These are phyloP conservation scores for Phtheirospermum japonicum DNA, from an alignment of 257 asterid genomes.

Conservation along the genomic window DNA sequence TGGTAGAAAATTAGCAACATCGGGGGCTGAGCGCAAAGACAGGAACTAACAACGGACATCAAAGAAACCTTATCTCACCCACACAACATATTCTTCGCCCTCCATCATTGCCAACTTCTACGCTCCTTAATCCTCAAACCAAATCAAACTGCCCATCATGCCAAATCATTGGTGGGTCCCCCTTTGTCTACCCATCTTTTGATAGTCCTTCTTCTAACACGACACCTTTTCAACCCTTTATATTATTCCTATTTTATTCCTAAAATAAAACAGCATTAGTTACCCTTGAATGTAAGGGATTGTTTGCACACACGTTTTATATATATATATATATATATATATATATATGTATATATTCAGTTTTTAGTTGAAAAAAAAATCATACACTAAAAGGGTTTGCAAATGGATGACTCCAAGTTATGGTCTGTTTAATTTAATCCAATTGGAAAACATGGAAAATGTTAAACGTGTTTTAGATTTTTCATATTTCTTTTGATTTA, in stretches of 20 bases:
- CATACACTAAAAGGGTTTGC: too few relatives aligned
- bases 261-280: neutral
- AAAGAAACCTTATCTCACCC: constrained; percentile 29
- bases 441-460: too few relatives aligned
- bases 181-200: constrained; percentile 20
- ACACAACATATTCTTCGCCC: constrained; percentile 2
- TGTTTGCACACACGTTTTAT: neutral
- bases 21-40: constrained; percentile 49
- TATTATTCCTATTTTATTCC: constrained; percentile 3
- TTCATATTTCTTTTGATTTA: too few relatives aligned
- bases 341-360: too few relatives aligned
- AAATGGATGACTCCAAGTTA: too few relatives aligned
- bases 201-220: neutral
- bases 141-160: constrained; percentile 38
- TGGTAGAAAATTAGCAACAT: too few relatives aligned
- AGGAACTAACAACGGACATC: constrained; percentile 46
- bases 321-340: too few relatives aligned
- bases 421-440: too few relatives aligned
- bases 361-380: too few relatives aligned
- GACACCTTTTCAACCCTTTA: constrained; percentile 8
- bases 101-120: constrained; percentile 29
- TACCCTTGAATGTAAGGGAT: neutral
- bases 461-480: too few relatives aligned
- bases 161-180: constrained; percentile 54
- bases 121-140: constrained; percentile 27